Conservation (phyloP, 2,329 filamentous ascomycete genomes). For the Verticillium nubilum region DNA sequence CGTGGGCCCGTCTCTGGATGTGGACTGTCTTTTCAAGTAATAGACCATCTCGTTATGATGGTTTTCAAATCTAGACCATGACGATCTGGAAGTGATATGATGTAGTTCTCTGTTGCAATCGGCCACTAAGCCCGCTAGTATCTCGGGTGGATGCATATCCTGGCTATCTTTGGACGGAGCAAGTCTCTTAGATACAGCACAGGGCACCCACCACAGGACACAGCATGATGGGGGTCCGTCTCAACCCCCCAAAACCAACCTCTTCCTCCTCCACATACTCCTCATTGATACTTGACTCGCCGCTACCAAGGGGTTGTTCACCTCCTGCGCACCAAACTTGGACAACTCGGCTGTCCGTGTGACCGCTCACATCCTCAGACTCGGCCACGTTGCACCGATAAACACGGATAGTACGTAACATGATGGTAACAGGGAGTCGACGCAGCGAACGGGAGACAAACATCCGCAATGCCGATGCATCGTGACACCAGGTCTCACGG, state of each 20-base stretch:
- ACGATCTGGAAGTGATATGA: background rate
- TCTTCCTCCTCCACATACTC: background rate
- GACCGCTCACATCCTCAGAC: background rate
- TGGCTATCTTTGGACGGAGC: background rate
- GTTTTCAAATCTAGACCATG: background rate
- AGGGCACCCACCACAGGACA: too few relatives aligned
- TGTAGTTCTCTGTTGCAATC: background rate
- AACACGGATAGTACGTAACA: background rate
- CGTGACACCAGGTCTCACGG: background rate
- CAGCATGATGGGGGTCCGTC: background rate
- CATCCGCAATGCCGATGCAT: background rate
- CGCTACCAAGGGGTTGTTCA: background rate
- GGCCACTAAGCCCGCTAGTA: background rate
- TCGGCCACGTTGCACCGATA: background rate
- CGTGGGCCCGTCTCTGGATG: background rate
- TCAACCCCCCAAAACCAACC: background rate
- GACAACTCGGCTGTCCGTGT: background rate
- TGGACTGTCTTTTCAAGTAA: background rate
- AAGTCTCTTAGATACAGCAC: background rate
- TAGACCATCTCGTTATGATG: background rate
- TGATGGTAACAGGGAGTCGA: background rate
- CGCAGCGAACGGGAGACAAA: background rate
- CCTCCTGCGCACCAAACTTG: background rate
- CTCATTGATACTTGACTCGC: background rate
- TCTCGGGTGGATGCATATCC: background rate